Base-by-base conservation (phyloP, 176 grass and related monocot genomes). In the Microstegium vimineum region DNA sequence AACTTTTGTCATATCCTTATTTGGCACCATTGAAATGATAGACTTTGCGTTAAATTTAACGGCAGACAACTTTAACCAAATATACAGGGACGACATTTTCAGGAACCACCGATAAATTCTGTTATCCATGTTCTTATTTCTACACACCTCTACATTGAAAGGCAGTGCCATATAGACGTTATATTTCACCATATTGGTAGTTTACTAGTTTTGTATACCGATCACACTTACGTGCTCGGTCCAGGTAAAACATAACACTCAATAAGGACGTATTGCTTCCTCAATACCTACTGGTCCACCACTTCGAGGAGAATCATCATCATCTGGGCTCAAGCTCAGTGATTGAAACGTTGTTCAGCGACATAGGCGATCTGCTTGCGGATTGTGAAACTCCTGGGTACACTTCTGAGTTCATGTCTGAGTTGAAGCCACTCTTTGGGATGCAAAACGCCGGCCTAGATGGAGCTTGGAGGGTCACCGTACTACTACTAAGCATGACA, bases 401-500 rank as follows among this genome's bases (percentile, higher is more conserved):
- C 16, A 62, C 6, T 12, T 69, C 69, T 6, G 72, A 77, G 22
- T 70, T 18, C 63, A 73, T 66, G 0, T 35, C 68, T 1, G 78
- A 85, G 34, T 86, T 47, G 30, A 31, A 6, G 33, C 57, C 74
- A 73, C 77, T 73, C 76, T 87, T 90, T 28, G 71, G 66, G 57
- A 88, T 47, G 46, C 69, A 92, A 60, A 95, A 95, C 4, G 81
- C 79, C 25, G 94, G 94, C 54, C 31, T 86, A 0, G 73, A 82
- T 62, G 94, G 90, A 69, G 67, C 76, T 66, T 87, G 75, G 62
- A 93, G 76, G 20, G 81, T 85, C 23, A 93, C 78, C 7, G 88
- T 97, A 15, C 70, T 81, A 33, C 88, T 87, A 37, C 89, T 81
- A 5, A 93, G 86, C 90, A 97, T 89, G n/a, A 97, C 52, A 47